Percentiles rank a stretch among this genome's conserved stretches.
Evolutionary conservation across 768 basidiomycete species (phyloP).

Genomic region (Pisolithus orientalis): DNA sequence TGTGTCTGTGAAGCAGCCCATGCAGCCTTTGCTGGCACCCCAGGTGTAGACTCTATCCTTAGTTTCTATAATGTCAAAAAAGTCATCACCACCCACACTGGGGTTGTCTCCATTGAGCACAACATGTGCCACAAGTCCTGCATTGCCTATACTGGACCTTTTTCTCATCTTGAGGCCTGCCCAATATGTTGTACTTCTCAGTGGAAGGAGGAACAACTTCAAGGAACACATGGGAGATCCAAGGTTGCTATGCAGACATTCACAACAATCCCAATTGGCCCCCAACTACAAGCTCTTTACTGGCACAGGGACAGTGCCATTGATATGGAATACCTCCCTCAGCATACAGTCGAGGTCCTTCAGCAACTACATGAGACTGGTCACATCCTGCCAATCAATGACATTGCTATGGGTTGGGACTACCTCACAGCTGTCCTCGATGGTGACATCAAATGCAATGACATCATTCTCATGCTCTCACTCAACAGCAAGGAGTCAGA

Average conservation of each 20-base stretch:
- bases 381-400: neutral
- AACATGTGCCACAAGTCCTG: constrained; percentile 15
- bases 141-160: constrained; percentile 19
- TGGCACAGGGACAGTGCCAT: constrained; percentile 1
- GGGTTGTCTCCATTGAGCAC: no score
- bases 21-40: neutral
- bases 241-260: constrained; percentile 8
- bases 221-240: neutral
- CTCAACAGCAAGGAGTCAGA: constrained; percentile 33
- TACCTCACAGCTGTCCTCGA: constrained; percentile 1
- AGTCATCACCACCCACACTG: constrained; percentile 1
- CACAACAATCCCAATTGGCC: no score
- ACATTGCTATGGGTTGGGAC: constrained; percentile 2
- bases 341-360: constrained; percentile 2
- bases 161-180: constrained; percentile 9
- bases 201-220: neutral
- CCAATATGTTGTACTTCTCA: constrained; percentile 23
- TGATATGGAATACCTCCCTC: constrained; percentile 1
- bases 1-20: neutral
- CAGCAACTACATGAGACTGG: neutral
- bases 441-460: constrained; percentile 4
- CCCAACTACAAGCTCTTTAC: no score
- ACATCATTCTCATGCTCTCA: constrained; percentile 30
- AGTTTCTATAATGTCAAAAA: constrained; percentile 6
- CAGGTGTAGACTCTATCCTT: constrained; percentile 8